These are phyloP conservation scores for Delonix regia DNA, from an alignment of 306 rosid species.

Conservation along the genomic window DNA sequence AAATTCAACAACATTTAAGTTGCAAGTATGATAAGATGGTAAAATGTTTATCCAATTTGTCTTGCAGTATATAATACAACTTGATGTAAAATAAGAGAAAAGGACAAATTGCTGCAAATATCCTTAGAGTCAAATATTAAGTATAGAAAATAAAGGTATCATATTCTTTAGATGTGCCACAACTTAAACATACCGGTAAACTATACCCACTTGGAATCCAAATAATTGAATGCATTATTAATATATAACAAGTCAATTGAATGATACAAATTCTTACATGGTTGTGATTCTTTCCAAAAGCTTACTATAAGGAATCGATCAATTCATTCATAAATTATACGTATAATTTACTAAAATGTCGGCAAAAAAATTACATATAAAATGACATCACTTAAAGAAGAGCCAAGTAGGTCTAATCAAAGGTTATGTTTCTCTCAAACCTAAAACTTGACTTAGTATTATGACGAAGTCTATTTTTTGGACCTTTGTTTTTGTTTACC, in stretches of 20 bases:
- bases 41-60: conserved; percentile 6
- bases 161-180: conserved; percentile 12
- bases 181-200: neutral
- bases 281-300: conserved; percentile 76
- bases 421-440: too few species aligned
- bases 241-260: conserved; percentile 19
- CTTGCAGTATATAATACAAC: neutral
- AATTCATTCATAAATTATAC: too few species aligned
- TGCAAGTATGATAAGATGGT: conserved; percentile 5
- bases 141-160: neutral
- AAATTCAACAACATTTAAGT: conserved; percentile 8
- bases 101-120: conserved; percentile 70
- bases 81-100: conserved; percentile 41
- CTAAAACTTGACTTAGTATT: too few species aligned
- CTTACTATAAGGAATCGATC: conserved; percentile 61
- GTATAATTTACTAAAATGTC: too few species aligned
- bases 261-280: conserved; percentile 66
- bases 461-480: too few species aligned
- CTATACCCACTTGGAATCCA: conserved; percentile 10
- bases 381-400: too few species aligned
- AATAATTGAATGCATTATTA: conserved; percentile 23
- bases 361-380: too few species aligned
- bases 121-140: conserved; percentile 23
- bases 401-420: too few species aligned
- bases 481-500: too few species aligned